Evolutionary conservation across 1,139 yeast species (phyloP), one percentile per base, ranked within the genome.

Genomic region (Eremothecium cymbalariae): DNA sequence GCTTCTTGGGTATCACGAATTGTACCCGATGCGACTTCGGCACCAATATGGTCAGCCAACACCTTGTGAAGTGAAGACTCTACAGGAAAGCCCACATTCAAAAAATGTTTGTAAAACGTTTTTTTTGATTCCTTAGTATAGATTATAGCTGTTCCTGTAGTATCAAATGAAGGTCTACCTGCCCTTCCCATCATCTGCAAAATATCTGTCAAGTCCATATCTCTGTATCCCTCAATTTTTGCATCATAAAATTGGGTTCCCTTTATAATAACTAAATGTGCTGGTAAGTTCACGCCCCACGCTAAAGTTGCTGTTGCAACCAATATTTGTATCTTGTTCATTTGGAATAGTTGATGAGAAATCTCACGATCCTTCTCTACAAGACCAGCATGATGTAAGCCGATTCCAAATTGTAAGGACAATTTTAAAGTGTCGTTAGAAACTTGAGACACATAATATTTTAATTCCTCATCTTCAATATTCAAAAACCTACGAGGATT

Each of bases 91-190:
- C 99, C 98, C 42, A 85, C 77, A 54, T 90, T 93, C 50, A 90
- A 62, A 57, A 90, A 90, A 58, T 93, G 95, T 53, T 90, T 90
- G 63, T 93, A 90, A 52, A 88, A 93, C 55, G 78, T 73, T 61
- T 90, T 90, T 47, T 88, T 90, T 3, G 88, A 72, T 52, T 93
- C 96, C 53, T 84, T 85, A 3, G 98, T 90, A 56, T 78, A 88
- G 2, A 93, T 94, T 44, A 90, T 82, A 0, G 97, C 97, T 29
- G 79, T 88, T 60, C 98, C 98, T 43, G 85, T 77, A 2, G 95
- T 86, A 62, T 93, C 98, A 57, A 70, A 90, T 1, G 95, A 95
- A 2, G 98, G 98, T 57, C 98, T 78, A 44, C 98, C 97, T 0
- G 97, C 97, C 47, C 66, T 55, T 6, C 79, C 80, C 53, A 74